Evolutionary conservation across 2,329 filamentous ascomycete genomes (phyloP), one percentile per base, ranked within the genome.

Genomic region (Calonectria hongkongensis): DNA sequence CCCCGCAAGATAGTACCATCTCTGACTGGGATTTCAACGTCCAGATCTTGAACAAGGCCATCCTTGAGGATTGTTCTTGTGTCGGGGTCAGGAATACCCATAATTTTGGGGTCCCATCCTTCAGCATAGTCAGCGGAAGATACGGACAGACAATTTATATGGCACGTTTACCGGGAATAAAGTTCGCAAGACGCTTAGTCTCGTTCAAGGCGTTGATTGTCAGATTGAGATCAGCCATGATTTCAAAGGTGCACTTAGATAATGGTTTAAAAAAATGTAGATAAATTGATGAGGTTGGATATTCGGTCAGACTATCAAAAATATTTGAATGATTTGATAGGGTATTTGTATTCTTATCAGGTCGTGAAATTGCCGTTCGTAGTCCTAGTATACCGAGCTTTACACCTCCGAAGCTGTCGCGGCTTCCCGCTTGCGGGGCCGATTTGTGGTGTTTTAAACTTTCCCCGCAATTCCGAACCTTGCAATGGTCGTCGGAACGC

Each of bases 381-480:
- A 36, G 7, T 43, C 10, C 16, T 18, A 43, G 6, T 43, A 43
- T 12, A n/a, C 41, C 41, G 18, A 16, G 18, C 15, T 43, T 43
- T 43, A 12, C 41, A 43, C 18, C 10, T 43, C 41, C 41, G 41
- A 43, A 15, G 41, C 18, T 10, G 18, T 8, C 18, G 5, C 8
- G 5, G 15, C 41, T 43, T 4, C 43, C 43, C 18, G 9, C 43
- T 21, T 21, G 21, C 6, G 8, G 4, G 18, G 21, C 51, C 30
- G 51, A n/a, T 27, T 10, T 15, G 28, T 16, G 51, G 27, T 12
- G 2, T 8, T 30, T 28, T 9, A 6, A 4, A 45, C n/a, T 39
- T 39, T 30, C 51, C 51, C 51, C 51, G 9, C 51, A 56, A 25
- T 56, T 36, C 51, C 51, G 51, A 56, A 36, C 51, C 51, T 18